These are phyloP conservation scores for Ceratocystis harringtonii DNA, from an alignment of 2,329 filamentous ascomycete genomes.

Conservation along the genomic window DNA sequence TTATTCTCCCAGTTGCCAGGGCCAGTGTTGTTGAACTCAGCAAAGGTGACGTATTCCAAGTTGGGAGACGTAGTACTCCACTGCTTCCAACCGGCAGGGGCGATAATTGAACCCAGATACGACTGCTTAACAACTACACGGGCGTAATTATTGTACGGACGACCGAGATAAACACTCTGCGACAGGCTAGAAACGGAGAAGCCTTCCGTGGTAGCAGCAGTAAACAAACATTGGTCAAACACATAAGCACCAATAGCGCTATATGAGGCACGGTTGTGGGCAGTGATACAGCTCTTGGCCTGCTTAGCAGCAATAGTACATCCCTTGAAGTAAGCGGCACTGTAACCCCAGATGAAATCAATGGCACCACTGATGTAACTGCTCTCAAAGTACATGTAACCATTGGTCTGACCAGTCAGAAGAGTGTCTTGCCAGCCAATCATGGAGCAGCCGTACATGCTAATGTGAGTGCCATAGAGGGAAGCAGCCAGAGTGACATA, in stretches of 20 bases:
- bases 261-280: constrained; percentile 27
- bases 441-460: constrained; percentile 30
- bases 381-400: constrained; percentile 33
- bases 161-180: constrained; percentile 28
- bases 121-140: constrained; percentile 37
- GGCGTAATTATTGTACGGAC: constrained; percentile 33
- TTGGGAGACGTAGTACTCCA: constrained; percentile 37
- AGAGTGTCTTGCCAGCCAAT: constrained; percentile 37
- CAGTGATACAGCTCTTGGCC: constrained; percentile 23
- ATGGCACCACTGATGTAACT: constrained; percentile 34
- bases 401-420: constrained; percentile 27
- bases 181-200: constrained; percentile 2
- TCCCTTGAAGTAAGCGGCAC: constrained; percentile 29
- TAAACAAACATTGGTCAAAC: constrained; percentile 24
- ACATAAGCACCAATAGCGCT: constrained; percentile 26
- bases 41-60: constrained; percentile 39
- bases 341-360: constrained; percentile 26
- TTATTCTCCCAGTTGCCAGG: constrained; percentile 41
- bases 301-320: constrained; percentile 24
- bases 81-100: constrained; percentile 40
- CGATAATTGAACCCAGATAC: constrained; percentile 39
- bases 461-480: constrained; percentile 10
- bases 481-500: constrained; percentile 27
- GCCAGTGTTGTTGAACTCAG: constrained; percentile 46
- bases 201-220: constrained; percentile 19